phyloP scores from a whole-genome alignment of 768 basidiomycete species.

The Pulveroboletus sp. region DNA sequence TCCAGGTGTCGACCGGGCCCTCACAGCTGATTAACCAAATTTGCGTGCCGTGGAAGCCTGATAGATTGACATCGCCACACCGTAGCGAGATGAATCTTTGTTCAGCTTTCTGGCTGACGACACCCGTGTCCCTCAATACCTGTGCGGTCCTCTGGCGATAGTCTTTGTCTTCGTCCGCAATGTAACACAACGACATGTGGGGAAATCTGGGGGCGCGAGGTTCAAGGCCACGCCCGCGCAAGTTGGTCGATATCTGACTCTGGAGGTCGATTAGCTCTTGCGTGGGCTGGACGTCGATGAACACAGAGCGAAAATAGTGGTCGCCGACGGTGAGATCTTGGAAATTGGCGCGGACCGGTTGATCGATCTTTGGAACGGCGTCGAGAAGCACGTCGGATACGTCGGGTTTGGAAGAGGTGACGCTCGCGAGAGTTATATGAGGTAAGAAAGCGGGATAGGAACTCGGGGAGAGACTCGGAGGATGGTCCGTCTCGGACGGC shows the following conservation, averaged over 20 bases:
- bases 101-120: constrained; percentile 30
- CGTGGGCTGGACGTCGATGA: constrained; percentile 47
- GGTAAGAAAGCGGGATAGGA: constrained; percentile 63
- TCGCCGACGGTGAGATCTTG: constrained; percentile 51
- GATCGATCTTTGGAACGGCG: constrained; percentile 36
- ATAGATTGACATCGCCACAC: constrained; percentile 33
- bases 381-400: constrained; percentile 30
- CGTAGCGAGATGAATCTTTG: constrained; percentile 21
- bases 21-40: constrained; percentile 60
- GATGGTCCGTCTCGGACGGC: constrained; percentile 11
- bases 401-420: constrained; percentile 25
- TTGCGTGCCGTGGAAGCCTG: constrained; percentile 44
- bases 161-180: constrained; percentile 56
- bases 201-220: constrained; percentile 57
- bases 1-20: constrained; percentile 59
- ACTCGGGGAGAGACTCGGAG: constrained; percentile 26
- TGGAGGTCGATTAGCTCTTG: constrained; percentile 48
- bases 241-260: constrained; percentile 37
- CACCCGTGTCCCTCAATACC: constrained; percentile 37
- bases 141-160: constrained; percentile 49
- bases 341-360: constrained; percentile 44
- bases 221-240: constrained; percentile 34
- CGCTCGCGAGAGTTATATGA: constrained; percentile 63
- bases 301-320: constrained; percentile 71
- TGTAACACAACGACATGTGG: constrained; percentile 73